Percentiles rank a stretch among this genome's conserved stretches.
Conservation (phyloP, 2,329 filamentous ascomycete genomes). For the Fusarium piperis region DNA sequence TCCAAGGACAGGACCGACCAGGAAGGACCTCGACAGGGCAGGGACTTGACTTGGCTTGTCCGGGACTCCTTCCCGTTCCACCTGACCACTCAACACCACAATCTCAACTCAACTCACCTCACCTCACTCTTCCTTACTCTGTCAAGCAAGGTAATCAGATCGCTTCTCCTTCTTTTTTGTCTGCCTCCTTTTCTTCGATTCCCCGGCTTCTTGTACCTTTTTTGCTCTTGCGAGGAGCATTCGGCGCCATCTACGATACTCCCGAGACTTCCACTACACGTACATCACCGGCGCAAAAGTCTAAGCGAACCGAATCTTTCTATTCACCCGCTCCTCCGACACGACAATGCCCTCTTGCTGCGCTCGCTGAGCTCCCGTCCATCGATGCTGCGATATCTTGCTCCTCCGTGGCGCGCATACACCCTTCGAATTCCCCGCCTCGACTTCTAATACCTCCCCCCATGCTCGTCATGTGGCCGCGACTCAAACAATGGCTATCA, state of each 20-base stretch:
- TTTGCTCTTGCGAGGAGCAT: slow-evolving; percentile 1
- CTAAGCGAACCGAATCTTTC: slow-evolving; percentile 1
- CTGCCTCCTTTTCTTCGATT: not conserved
- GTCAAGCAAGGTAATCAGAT: not conserved
- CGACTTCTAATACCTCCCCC: slow-evolving; percentile 16
- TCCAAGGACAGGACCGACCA: not conserved
- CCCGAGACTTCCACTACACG: slow-evolving; percentile 14
- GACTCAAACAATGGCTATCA: slow-evolving; percentile 41
- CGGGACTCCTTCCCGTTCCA: slow-evolving; percentile 30
- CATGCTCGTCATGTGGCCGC: slow-evolving; percentile 38
- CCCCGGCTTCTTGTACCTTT: not conserved
- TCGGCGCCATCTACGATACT: slow-evolving; percentile 22
- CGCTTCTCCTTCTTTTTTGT: not conserved
- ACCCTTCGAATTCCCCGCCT: slow-evolving; percentile 24
- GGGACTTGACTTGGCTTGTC: slow-evolving; percentile 16
- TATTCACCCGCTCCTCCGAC: slow-evolving; percentile 21
- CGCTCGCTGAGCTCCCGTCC: slow-evolving; percentile 29
- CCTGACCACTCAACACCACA: slow-evolving; percentile 34
- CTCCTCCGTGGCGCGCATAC: slow-evolving; percentile 38
- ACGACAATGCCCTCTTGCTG: slow-evolving; percentile 35
- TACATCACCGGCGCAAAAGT: slow-evolving; percentile 12
- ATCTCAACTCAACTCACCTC: slow-evolving; percentile 9
- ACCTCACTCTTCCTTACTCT: slow-evolving; percentile 4
- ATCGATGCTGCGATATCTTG: slow-evolving; percentile 38
- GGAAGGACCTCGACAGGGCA: slow-evolving; percentile 15